phyloP scores from a whole-genome alignment of 164 flowering plant species.

The Stephania yunnanensis region DNA sequence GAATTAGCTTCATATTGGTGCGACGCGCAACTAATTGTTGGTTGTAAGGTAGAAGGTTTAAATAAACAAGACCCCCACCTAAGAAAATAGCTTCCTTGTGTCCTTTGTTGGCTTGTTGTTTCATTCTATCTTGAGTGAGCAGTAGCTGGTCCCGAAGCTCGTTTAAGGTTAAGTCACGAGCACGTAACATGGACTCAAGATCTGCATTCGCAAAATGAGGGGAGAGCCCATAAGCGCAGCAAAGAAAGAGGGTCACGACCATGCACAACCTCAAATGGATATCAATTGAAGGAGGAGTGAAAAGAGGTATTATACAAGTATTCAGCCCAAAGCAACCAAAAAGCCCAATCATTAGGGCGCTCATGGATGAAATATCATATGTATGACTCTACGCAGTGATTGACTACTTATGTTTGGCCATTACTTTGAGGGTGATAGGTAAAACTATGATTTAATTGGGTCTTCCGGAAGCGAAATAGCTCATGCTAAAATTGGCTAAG shows the following conservation, averaged over 20 bases:
- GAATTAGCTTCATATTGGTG: neutral
- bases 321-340: neutral
- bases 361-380: neutral
- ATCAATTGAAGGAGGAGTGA: neutral
- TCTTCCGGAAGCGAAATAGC: neutral
- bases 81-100: too few species aligned
- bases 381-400: neutral
- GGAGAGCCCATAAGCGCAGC: neutral
- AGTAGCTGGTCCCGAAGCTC: neutral
- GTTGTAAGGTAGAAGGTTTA: neutral
- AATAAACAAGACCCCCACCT: too few species aligned
- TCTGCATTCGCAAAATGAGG: neutral
- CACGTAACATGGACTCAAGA: neutral
- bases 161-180: neutral
- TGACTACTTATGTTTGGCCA: conserved; percentile 10
- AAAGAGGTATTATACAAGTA: neutral
- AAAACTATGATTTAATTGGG: neutral
- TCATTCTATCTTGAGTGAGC: neutral
- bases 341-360: neutral
- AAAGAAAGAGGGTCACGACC: neutral
- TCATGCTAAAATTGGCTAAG: neutral
- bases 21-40: neutral
- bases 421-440: conserved; percentile 7
- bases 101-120: neutral
- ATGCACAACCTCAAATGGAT: neutral